Conservation (phyloP, 805 yeast genomes). For the Candida ovalis region DNA sequence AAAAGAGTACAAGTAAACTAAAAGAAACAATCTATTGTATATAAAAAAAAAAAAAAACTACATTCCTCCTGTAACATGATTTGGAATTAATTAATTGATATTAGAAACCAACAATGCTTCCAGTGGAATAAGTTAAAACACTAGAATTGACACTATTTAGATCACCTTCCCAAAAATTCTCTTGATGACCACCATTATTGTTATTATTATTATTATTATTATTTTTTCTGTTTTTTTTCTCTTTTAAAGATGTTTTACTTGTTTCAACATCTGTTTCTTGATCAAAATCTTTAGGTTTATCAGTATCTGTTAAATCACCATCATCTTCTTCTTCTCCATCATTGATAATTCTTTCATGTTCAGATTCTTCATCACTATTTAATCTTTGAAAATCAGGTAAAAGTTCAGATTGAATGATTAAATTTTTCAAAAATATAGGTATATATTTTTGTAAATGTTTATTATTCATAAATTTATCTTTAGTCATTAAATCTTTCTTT, state of each 20-base stretch:
- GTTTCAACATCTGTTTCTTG: background rate
- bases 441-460: conserved; percentile 28
- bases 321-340: conserved; percentile 4
- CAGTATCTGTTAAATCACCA: conserved; percentile 9
- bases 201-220: conserved; percentile 15
- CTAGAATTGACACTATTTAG: conserved; percentile 23
- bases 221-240: conserved; percentile 7
- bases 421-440: conserved; percentile 27
- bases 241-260: background rate
- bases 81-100: background rate
- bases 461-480: conserved; percentile 26
- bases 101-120: conserved; percentile 26
- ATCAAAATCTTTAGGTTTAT: conserved; percentile 2
- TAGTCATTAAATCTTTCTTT: background rate
- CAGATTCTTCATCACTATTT: conserved; percentile 1
- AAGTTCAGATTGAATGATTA: conserved; percentile 25
- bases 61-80: no score
- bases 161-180: conserved; percentile 24
- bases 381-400: conserved; percentile 15
- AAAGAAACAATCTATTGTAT: background rate
- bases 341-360: conserved; percentile 3
- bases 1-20: background rate
- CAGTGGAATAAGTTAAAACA: conserved; percentile 23
- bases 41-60: background rate
- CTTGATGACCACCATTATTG: background rate